These are phyloP conservation scores for Ilex aquifolium DNA, from an alignment of 257 asterid genomes.

Conservation along the genomic window DNA sequence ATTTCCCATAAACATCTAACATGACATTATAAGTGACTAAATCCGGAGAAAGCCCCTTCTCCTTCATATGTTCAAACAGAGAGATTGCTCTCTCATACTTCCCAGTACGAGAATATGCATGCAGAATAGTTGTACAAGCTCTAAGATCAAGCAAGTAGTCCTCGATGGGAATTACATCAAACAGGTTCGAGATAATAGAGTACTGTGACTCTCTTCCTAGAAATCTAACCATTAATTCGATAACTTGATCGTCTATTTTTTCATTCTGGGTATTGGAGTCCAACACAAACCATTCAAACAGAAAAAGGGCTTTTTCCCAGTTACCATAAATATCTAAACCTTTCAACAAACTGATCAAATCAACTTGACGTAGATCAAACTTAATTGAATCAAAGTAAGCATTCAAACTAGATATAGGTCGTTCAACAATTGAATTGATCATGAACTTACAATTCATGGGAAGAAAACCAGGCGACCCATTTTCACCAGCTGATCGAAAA, in stretches of 20 bases:
- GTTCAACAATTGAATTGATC: conserved; percentile 53
- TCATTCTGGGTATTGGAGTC: conserved; percentile 41
- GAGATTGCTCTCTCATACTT: conserved; percentile 77
- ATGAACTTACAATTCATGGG: conserved; percentile 68
- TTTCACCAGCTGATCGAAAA: conserved; percentile 11
- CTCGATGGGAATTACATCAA: conserved; percentile 64
- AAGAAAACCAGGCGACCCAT: conserved; percentile 59
- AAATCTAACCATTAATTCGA: conserved; percentile 76
- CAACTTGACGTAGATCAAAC: conserved; percentile 53
- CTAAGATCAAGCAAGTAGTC: conserved; percentile 64
- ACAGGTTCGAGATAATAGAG: conserved; percentile 57
- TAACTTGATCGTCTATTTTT: conserved; percentile 59
- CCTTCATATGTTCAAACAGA: conserved; percentile 58
- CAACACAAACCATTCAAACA: conserved; percentile 85
- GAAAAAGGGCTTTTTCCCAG: conserved; percentile 60
- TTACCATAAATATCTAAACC: conserved; percentile 63
- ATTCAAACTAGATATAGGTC: conserved; percentile 44
- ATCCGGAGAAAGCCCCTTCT: conserved; percentile 49
- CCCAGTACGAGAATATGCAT: conserved; percentile 77
- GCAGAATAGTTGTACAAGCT: conserved; percentile 77
- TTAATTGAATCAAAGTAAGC: conserved; percentile 57
- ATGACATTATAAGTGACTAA: conserved; percentile 89
- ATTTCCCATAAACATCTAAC: conserved; percentile 87
- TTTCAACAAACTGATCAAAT: conserved; percentile 68
- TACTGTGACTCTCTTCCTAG: conserved; percentile 91